phyloP scores from a whole-genome alignment of 805 yeast genomes.

The Candida succiphila region DNA sequence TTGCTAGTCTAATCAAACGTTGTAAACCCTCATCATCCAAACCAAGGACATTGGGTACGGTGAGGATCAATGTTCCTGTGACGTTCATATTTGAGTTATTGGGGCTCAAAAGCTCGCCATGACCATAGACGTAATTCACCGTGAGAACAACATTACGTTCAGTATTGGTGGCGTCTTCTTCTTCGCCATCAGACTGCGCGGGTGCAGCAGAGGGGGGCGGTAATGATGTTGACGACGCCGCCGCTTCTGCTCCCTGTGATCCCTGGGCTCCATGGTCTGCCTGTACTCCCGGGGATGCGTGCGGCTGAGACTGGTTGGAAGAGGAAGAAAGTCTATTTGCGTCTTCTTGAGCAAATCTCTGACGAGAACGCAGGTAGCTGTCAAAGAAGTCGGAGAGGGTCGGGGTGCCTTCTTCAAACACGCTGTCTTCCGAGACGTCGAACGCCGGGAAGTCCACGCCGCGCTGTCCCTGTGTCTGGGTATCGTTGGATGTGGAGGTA shows the following conservation, averaged over 20 bases:
- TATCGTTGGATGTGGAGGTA: neutral
- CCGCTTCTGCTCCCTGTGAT: neutral
- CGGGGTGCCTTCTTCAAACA: slow-evolving; percentile 12
- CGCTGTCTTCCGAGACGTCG: slow-evolving; percentile 24
- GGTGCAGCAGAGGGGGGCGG: neutral
- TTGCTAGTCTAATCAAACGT: slow-evolving; percentile 54
- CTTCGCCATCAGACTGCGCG: neutral
- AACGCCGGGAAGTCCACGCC: slow-evolving; percentile 27
- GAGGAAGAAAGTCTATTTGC: neutral
- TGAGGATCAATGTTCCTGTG: slow-evolving; percentile 50
- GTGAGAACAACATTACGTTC: slow-evolving; percentile 29
- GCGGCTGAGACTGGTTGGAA: neutral
- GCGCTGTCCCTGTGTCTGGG: slow-evolving; percentile 11
- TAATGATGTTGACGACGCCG: neutral
- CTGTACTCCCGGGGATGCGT: neutral
- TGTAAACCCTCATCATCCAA: slow-evolving; percentile 52
- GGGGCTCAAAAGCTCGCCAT: slow-evolving; percentile 6
- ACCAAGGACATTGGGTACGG: slow-evolving; percentile 56
- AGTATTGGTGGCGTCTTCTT: slow-evolving; percentile 9
- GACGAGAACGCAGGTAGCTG: too few species aligned
- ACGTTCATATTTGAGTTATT: slow-evolving; percentile 8
- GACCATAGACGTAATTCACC: slow-evolving; percentile 27
- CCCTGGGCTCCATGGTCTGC: neutral
- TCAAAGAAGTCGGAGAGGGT: neutral
- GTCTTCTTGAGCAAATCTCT: neutral